Base-by-base conservation (phyloP, 805 yeast species). In the Wickerhamomyces strasburgensis region DNA sequence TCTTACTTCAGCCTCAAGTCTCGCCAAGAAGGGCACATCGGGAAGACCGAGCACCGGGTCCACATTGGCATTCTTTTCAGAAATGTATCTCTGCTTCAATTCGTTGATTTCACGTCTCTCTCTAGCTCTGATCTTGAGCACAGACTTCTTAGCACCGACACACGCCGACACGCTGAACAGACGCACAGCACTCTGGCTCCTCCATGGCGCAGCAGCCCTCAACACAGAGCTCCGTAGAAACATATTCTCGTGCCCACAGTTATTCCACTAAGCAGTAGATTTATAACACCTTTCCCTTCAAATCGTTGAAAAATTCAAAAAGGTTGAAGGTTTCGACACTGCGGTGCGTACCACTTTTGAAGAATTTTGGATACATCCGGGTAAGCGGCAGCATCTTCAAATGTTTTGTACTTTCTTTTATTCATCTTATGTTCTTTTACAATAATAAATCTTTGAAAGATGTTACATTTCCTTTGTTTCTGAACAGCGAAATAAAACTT, bases 21-120 rank as follows among this genome's bases (percentile, higher is more conserved):
- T 75, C 31, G 62, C 60, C 31, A 88, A 62, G 52, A 89, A 88
- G 7, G 84, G 78, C 41, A 78, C 78, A 35, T 72, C 63, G 5
- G 75, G 61, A 38, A 69, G 70, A 8, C 97, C 97, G 37, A 88
- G 69, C 5, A 89, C 95, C 2, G 97, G 97, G 60, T 89, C 97
- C 14, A 53, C 49, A 31, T 49, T 49, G 37, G 46, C 40, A 25
- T 46, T 45, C 33, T 40, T 42, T 35, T 48, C 56, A 11, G 46
- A 35, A n/a, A 50, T 41, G 36, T 46, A 48, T 47, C 52, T 50
- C 34, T 53, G 56, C 40, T 47, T 51, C 21, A 48, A 44, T 33
- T 48, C 49, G 32, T 51, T 54, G 30, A 48, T 37, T 34, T 53
- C 56, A 42, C 46, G 51, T 28, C 44, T 47, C 21, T 51, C 56